Evolutionary conservation across 305 asterid genomes (phyloP).

Genomic region (Fraxinus platypoda): DNA sequence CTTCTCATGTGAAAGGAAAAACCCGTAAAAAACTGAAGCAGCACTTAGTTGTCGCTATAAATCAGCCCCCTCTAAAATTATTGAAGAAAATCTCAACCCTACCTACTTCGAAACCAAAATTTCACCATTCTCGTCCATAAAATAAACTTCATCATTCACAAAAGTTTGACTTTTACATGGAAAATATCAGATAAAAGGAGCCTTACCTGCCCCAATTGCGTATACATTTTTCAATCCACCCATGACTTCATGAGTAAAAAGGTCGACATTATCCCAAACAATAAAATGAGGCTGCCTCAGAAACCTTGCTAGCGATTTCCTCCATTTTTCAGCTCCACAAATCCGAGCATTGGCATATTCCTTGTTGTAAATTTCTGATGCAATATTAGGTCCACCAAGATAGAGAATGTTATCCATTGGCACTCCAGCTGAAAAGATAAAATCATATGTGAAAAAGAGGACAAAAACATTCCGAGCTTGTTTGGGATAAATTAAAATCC

Average conservation of each 20-base stretch:
- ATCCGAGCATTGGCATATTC: slow-evolving; percentile 92
- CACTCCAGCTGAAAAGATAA: slow-evolving; percentile 56
- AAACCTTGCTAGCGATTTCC: slow-evolving; percentile 76
- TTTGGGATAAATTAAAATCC: too few relatives aligned
- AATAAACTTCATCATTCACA: background rate
- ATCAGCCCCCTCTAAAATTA: background rate
- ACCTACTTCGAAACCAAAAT: background rate
- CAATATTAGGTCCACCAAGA: slow-evolving; percentile 93
- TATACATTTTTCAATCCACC: slow-evolving; percentile 90
- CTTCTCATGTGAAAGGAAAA: background rate
- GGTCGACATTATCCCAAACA: slow-evolving; percentile 89
- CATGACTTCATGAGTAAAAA: slow-evolving; percentile 90
- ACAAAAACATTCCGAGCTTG: background rate
- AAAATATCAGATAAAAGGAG: slow-evolving; percentile 1
- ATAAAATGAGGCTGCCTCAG: slow-evolving; percentile 89
- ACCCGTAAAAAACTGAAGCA: background rate
- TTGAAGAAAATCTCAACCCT: background rate
- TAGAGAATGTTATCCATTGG: slow-evolving; percentile 82
- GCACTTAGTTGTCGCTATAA: background rate
- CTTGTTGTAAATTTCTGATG: slow-evolving; percentile 83
- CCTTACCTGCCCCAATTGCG: slow-evolving; percentile 83
- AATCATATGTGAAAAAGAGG: slow-evolving; percentile 19
- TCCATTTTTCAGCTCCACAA: slow-evolving; percentile 91
- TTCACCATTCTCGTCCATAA: background rate
- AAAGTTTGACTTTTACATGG: background rate